phyloP scores from a whole-genome alignment of 1,139 yeast species.

The Suhomyces taliae region DNA sequence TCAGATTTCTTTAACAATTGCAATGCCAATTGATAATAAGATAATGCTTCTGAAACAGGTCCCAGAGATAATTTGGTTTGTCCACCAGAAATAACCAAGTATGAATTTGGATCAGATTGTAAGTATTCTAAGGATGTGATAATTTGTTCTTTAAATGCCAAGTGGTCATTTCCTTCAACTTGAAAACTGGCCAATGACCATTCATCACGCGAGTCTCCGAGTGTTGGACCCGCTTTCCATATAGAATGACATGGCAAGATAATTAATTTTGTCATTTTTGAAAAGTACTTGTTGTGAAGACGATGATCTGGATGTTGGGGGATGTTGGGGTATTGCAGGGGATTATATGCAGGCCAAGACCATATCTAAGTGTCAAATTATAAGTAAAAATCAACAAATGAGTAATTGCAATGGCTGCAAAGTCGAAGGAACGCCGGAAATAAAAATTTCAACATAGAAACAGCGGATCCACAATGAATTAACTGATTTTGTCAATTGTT shows the following conservation, averaged over 20 bases:
- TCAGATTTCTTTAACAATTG: slow-evolving; percentile 11
- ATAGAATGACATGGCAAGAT: slow-evolving; percentile 71
- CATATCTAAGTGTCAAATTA: no score
- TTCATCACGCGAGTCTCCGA: slow-evolving; percentile 45
- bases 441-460: no score
- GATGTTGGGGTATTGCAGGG: not conserved
- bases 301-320: not conserved
- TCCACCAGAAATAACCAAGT: slow-evolving; percentile 68
- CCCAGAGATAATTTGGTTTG: slow-evolving; percentile 60
- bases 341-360: not conserved
- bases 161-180: slow-evolving; percentile 64
- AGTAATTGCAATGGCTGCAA: no score
- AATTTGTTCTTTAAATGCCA: slow-evolving; percentile 67
- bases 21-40: slow-evolving; percentile 48
- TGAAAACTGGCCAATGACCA: slow-evolving; percentile 74
- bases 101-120: slow-evolving; percentile 25
- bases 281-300: not conserved
- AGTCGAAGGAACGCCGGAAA: no score
- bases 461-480: no score
- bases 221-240: slow-evolving; percentile 45
- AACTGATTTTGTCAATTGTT: no score
- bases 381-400: no score
- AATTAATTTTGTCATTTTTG: slow-evolving; percentile 18
- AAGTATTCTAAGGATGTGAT: slow-evolving; percentile 34
- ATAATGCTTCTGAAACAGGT: slow-evolving; percentile 58